Percentiles rank a stretch among this genome's conserved stretches.
phyloP scores from a whole-genome alignment of 2,329 filamentous ascomycete species.

The Calonectria pseudoreteaudii region DNA sequence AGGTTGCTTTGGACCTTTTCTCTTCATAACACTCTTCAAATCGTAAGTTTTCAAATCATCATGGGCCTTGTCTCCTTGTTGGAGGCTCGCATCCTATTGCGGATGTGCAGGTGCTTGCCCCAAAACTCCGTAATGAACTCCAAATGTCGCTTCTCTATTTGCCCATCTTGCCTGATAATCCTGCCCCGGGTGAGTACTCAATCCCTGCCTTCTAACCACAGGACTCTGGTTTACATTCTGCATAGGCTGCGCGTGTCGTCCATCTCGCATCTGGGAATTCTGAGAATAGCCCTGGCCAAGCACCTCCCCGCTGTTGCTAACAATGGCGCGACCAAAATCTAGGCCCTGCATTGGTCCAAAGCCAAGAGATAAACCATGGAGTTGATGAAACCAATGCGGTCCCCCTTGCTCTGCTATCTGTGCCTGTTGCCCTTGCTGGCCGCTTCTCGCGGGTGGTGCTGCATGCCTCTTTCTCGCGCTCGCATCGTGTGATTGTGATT shows the following conservation, averaged over 20 bases:
- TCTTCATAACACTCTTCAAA: neutral
- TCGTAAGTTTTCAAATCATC: neutral
- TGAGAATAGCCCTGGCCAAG: neutral
- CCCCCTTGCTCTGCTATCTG: neutral
- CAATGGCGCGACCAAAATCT: constrained; percentile 5
- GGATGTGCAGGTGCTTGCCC: neutral
- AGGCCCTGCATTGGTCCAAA: constrained; percentile 14
- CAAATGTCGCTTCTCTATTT: neutral
- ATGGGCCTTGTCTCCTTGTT: constrained; percentile 34
- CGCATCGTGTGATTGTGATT: neutral
- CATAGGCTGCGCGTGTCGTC: neutral
- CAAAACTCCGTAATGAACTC: neutral
- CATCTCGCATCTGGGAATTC: neutral
- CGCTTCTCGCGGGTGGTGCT: neutral
- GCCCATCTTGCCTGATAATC: neutral
- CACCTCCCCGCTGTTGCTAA: neutral
- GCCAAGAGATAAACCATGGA: neutral
- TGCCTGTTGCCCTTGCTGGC: neutral
- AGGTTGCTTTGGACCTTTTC: neutral
- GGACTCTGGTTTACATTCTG: neutral
- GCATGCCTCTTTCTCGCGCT: neutral
- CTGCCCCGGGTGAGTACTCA: neutral
- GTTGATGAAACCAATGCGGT: neutral
- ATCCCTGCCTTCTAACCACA: neutral
- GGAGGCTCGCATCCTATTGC: neutral